Evolutionary conservation across 441 rosid genomes (phyloP), one percentile per base, ranked within the genome.

Genomic region (Raphanus hybrid): DNA sequence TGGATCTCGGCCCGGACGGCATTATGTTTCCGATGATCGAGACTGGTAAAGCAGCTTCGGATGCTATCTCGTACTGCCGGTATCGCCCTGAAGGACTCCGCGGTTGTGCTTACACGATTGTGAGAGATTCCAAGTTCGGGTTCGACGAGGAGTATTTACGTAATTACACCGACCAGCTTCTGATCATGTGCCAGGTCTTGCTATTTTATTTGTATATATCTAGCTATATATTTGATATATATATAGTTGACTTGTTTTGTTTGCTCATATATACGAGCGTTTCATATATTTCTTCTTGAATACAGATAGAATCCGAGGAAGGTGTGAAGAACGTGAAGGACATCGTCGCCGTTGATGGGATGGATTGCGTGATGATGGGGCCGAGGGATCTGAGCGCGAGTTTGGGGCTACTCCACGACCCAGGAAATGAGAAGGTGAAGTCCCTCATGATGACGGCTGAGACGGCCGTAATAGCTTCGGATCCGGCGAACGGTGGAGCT

Each of bases 21-120:
- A 80, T 93, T 73, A 91, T 93, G 98, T 87, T 93, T 43, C 97
- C 97, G 18, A 91, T 92, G 97, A 86, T 90, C 48, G 95, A 90
- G 5, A 72, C 81, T 48, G 67, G 87, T 0, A 78, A 83, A 69
- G 77, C 72, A 5, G 98, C 97, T 4, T 76, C 41, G 50, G 83
- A 88, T 16, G 97, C 92, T 23, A 93, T 93, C 54, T 87, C 93
- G 4, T 92, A 85, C 61, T 89, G 92, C 79, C 82, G 87, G 6
- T 92, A 85, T 71, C 97, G 92, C 1, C 93, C 93, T 0, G 75
- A 74, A 1, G 96, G 93, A 2, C 39, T 90, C 67, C 94, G 97
- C 7, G 95, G 98, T 18, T 82, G 92, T 8, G 98, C 96, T 12
- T 92, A 90, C 73, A 4, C 90, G 14, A 89, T 88, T 5, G 92